Percentiles rank a stretch among this genome's conserved stretches.
These are phyloP conservation scores for Torrubiellomyces zombiae DNA, from an alignment of 2,329 filamentous ascomycete genomes.

Conservation along the genomic window DNA sequence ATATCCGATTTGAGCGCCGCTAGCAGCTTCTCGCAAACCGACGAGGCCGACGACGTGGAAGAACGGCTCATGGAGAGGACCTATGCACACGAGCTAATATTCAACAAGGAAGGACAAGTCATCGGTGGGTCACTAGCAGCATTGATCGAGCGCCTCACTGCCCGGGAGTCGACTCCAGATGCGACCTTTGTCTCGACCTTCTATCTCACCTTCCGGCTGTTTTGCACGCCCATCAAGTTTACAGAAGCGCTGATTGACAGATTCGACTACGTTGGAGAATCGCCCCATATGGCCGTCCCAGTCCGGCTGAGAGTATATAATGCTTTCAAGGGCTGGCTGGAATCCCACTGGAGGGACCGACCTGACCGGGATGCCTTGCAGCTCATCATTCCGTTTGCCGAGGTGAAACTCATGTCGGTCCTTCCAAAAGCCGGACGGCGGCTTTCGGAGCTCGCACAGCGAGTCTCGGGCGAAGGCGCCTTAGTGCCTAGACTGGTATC, in stretches of 20 bases:
- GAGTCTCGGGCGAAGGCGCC: constrained; percentile 57
- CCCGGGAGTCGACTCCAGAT: constrained; percentile 83
- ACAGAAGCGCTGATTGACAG: constrained; percentile 73
- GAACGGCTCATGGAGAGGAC: constrained; percentile 79
- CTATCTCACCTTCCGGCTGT: constrained; percentile 88
- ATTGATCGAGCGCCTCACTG: constrained; percentile 84
- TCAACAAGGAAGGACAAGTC: constrained; percentile 91
- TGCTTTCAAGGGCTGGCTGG: constrained; percentile 91
- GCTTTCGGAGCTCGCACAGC: constrained; percentile 63
- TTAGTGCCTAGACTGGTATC: constrained; percentile 71
- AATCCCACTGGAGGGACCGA: constrained; percentile 82
- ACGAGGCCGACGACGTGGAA: constrained; percentile 67
- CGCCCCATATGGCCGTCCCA: constrained; percentile 54
- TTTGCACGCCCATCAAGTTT: constrained; percentile 66
- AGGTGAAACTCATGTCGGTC: constrained; percentile 47
- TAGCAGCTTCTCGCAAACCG: constrained; percentile 48
- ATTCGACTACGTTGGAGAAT: constrained; percentile 80
- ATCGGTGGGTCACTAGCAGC: constrained; percentile 81
- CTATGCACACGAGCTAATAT: constrained; percentile 77
- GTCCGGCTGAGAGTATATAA: constrained; percentile 90
- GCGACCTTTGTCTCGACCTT: constrained; percentile 86
- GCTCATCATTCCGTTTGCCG: constrained; percentile 66
- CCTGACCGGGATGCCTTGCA: constrained; percentile 61
- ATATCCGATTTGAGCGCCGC: constrained; percentile 51
- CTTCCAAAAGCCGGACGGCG: constrained; percentile 66